Percentiles rank a stretch among this genome's conserved stretches.
These are phyloP conservation scores for Apiospora rasikravindrae DNA, from an alignment of 2,329 filamentous ascomycete species.

Conservation along the genomic window DNA sequence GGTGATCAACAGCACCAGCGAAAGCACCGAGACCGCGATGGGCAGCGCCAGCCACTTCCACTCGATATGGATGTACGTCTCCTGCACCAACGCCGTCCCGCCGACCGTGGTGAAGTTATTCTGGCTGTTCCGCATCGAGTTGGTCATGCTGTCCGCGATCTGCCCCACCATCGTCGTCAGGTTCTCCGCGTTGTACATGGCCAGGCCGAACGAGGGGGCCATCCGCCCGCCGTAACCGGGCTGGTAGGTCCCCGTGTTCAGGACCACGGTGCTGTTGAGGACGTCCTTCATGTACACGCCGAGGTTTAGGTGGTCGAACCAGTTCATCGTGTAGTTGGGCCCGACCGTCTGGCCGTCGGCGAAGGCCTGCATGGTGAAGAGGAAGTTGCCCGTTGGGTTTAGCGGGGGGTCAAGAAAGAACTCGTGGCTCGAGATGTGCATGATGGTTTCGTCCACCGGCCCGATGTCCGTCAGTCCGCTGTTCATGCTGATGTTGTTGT, in stretches of 20 bases:
- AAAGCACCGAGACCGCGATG: constrained; percentile 20
- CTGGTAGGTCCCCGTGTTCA: not conserved
- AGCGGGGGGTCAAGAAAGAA: constrained; percentile 8
- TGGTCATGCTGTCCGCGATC: constrained; percentile 24
- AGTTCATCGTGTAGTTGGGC: constrained; percentile 18
- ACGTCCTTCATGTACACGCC: constrained; percentile 13
- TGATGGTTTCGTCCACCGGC: constrained; percentile 14
- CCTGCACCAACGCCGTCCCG: not conserved
- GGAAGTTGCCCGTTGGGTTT: not conserved
- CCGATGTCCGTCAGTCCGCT: constrained; percentile 15
- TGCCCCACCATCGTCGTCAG: not conserved
- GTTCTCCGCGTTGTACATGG: constrained; percentile 16
- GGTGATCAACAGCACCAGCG: constrained; percentile 19
- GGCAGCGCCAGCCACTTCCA: constrained; percentile 25
- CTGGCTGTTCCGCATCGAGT: constrained; percentile 22
- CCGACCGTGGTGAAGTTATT: constrained; percentile 17
- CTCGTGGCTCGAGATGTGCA: not conserved
- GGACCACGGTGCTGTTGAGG: constrained; percentile 14
- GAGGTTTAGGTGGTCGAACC: constrained; percentile 18
- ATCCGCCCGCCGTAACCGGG: constrained; percentile 18
- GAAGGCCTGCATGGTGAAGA: constrained; percentile 12
- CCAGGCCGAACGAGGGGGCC: constrained; percentile 21
- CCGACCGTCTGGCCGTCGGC: not conserved
- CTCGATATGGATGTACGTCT: constrained; percentile 23
- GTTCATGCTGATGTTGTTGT: constrained; percentile 19